phyloP scores from a whole-genome alignment of 805 yeast genomes.

The Metschnikowia bowlesiae region DNA sequence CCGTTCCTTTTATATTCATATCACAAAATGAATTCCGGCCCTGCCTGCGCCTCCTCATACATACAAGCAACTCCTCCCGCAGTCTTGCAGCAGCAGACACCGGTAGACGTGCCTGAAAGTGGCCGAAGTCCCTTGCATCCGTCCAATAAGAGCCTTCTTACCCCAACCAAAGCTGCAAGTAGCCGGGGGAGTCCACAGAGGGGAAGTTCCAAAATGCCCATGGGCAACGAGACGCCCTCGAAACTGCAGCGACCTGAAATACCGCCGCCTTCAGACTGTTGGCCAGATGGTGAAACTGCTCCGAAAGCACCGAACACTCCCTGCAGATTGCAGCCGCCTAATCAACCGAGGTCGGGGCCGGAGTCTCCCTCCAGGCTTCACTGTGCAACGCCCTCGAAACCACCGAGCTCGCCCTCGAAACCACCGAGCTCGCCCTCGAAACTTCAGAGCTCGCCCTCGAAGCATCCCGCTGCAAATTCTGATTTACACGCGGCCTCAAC shows the following conservation, averaged over 20 bases:
- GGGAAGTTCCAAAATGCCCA: background rate
- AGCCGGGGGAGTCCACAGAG: background rate
- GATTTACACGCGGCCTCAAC: background rate
- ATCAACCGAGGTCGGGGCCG: no score
- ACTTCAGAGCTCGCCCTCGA: background rate
- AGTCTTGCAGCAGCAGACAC: conserved; percentile 1
- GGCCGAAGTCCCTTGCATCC: conserved; percentile 1
- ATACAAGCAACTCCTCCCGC: background rate
- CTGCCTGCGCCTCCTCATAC: background rate
- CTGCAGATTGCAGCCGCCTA: no score
- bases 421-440: background rate
- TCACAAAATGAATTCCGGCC: conserved; percentile 2
- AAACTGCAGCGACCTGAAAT: background rate
- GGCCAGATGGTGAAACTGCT: no score
- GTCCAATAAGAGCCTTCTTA: background rate
- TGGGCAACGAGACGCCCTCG: background rate
- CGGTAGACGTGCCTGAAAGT: background rate
- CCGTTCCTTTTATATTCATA: background rate
- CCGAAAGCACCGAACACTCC: no score
- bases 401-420: background rate
- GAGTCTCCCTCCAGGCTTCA: background rate
- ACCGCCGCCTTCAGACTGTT: background rate
- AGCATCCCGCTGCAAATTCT: background rate
- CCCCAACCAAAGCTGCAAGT: conserved; percentile 1
- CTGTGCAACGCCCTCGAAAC: background rate